These are phyloP conservation scores for Coniferiporia sulphurascens DNA, from an alignment of 1,284 basidiomycete species.

Conservation along the genomic window DNA sequence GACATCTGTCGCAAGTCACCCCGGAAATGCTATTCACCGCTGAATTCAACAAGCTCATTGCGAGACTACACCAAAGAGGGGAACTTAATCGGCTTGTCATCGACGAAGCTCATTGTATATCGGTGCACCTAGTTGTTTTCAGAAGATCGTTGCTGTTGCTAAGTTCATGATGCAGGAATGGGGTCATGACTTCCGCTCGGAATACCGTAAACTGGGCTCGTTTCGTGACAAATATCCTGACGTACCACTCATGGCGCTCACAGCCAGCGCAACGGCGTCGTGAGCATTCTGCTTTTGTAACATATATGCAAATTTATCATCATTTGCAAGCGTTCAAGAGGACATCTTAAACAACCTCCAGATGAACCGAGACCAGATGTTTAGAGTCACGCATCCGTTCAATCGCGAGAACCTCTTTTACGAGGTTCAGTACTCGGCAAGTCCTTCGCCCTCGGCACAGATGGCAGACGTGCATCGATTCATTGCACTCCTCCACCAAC, in stretches of 20 bases:
- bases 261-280: conserved; percentile 68
- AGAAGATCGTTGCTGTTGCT: neutral
- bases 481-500: conserved; percentile 53
- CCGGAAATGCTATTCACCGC: conserved; percentile 66
- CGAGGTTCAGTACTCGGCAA: conserved; percentile 62
- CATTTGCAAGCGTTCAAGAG: conserved; percentile 53
- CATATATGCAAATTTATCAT: conserved; percentile 9
- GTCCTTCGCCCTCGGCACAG: conserved; percentile 42
- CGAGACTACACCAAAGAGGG: conserved; percentile 45
- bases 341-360: conserved; percentile 67
- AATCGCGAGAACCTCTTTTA: conserved; percentile 81
- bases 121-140: conserved; percentile 38
- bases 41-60: conserved; percentile 51
- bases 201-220: conserved; percentile 66
- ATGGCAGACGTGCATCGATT: conserved; percentile 66
- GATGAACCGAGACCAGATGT: conserved; percentile 53
- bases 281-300: conserved; percentile 27
- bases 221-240: conserved; percentile 65
- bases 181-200: conserved; percentile 76
- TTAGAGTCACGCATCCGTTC: conserved; percentile 69
- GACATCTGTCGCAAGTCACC: conserved; percentile 43
- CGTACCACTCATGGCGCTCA: conserved; percentile 83
- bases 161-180: conserved; percentile 54
- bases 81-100: conserved; percentile 70
- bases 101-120: conserved; percentile 87